A percentile compares a stretch with the other conserved stretches of the same genome.
phyloP scores from a whole-genome alignment of 2,329 filamentous ascomycete species.

The Phyllosticta capitalensis region DNA sequence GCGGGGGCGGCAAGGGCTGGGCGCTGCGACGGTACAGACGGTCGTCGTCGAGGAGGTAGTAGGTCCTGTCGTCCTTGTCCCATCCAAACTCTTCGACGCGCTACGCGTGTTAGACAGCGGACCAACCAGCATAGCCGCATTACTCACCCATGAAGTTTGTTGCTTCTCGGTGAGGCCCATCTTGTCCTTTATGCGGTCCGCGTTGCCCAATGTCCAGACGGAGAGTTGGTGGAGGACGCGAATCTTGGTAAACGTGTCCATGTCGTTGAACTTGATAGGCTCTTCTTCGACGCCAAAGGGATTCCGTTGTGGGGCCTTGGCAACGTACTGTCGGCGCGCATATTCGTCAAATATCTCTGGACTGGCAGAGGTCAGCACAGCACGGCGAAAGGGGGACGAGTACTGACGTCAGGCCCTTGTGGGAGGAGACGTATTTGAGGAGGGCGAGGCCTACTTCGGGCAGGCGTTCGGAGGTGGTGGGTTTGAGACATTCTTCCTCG shows the following conservation, averaged over 20 bases:
- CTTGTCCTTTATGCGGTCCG: conserved; percentile 75
- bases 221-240: conserved; percentile 79
- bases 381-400: background rate
- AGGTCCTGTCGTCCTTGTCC: conserved; percentile 76
- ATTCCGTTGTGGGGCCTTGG: conserved; percentile 70
- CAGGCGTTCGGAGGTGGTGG: conserved; percentile 59
- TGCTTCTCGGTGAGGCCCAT: conserved; percentile 76
- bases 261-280: conserved; percentile 65
- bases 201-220: conserved; percentile 78
- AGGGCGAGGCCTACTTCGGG: conserved; percentile 75
- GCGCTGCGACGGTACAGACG: conserved; percentile 85
- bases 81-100: conserved; percentile 76
- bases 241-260: conserved; percentile 77
- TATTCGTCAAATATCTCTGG: conserved; percentile 89
- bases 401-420: conserved; percentile 80
- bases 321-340: conserved; percentile 74
- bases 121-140: background rate
- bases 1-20: conserved; percentile 49
- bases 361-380: conserved; percentile 38
- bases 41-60: conserved; percentile 90
- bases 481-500: conserved; percentile 79
- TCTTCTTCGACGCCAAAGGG: conserved; percentile 74
- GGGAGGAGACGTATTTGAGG: conserved; percentile 87
- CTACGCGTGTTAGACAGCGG: conserved; percentile 21
- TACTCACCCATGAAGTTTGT: conserved; percentile 72